These are phyloP conservation scores for Penicillium silybi DNA, from an alignment of 495 filamentous ascomycete genomes.

Conservation along the genomic window DNA sequence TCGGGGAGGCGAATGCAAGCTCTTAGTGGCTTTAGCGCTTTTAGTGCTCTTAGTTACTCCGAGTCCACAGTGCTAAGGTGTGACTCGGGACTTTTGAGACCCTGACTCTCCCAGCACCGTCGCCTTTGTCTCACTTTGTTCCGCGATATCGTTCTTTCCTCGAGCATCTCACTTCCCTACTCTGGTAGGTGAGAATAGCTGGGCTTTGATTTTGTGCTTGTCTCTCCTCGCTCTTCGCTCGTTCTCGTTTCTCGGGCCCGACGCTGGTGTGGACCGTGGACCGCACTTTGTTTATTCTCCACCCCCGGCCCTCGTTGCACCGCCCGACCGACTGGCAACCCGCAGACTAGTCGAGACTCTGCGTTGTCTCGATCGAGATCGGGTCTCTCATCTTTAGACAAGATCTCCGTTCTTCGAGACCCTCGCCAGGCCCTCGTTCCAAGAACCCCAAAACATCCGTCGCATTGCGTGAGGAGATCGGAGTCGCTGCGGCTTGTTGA, in stretches of 20 bases:
- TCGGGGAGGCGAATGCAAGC: not conserved
- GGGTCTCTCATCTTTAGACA: not conserved
- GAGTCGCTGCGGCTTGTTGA: not conserved
- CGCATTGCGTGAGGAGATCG: not conserved
- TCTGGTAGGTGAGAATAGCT: no score
- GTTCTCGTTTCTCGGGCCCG: constrained; percentile 1
- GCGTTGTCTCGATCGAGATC: not conserved
- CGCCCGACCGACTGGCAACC: constrained; percentile 22
- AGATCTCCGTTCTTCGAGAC: not conserved
- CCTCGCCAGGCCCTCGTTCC: not conserved
- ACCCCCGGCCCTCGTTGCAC: constrained; percentile 26
- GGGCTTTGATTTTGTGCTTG: not conserved
- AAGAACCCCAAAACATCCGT: no score
- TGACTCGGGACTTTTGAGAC: not conserved
- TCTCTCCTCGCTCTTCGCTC: not conserved
- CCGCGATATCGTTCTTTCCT: not conserved
- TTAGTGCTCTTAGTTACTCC: not conserved
- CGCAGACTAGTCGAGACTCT: not conserved
- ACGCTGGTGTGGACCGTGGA: constrained; percentile 15
- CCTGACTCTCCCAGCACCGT: not conserved
- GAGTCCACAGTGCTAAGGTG: not conserved
- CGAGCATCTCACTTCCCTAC: not conserved
- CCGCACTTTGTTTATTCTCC: constrained; percentile 30
- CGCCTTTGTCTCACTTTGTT: not conserved
- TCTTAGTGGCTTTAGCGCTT: not conserved